Evolutionary conservation across 306 rosid species (phyloP).

Genomic region (Senna tora): DNA sequence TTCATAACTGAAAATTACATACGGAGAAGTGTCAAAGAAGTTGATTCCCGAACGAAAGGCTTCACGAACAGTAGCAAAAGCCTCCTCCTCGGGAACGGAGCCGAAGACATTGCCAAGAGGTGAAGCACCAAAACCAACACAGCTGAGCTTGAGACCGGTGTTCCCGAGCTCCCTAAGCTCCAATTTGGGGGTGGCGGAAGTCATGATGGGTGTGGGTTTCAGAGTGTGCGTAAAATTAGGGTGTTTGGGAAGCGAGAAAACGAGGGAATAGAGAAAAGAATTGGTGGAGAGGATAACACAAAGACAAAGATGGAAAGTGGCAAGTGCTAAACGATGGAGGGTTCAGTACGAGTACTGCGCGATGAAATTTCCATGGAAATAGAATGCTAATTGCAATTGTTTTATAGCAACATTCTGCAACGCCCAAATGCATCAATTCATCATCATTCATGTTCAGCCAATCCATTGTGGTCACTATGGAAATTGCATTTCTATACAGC

Average conservation of each 20-base stretch:
- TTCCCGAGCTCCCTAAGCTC: conserved; percentile 74
- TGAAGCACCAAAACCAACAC: conserved; percentile 89
- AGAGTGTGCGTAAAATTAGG: neutral
- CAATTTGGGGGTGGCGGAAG: conserved; percentile 38
- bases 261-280: neutral
- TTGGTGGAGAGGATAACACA: neutral
- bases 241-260: conserved; percentile 5
- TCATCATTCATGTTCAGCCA: no score
- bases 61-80: conserved; percentile 69
- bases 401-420: no score
- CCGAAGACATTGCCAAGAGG: conserved; percentile 95
- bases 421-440: no score
- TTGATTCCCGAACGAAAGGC: conserved; percentile 85
- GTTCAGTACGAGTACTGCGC: no score
- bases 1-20: conserved; percentile 1
- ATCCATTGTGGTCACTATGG: no score
- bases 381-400: no score
- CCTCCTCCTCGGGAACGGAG: conserved; percentile 65
- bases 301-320: no score
- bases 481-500: no score
- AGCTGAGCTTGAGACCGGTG: conserved; percentile 83
- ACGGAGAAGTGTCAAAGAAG: conserved; percentile 97
- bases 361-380: no score
- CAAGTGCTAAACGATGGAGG: no score
- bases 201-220: conserved; percentile 35